Conservation (phyloP, 495 filamentous ascomycete species). For the Annulohypoxylon moriforme region DNA sequence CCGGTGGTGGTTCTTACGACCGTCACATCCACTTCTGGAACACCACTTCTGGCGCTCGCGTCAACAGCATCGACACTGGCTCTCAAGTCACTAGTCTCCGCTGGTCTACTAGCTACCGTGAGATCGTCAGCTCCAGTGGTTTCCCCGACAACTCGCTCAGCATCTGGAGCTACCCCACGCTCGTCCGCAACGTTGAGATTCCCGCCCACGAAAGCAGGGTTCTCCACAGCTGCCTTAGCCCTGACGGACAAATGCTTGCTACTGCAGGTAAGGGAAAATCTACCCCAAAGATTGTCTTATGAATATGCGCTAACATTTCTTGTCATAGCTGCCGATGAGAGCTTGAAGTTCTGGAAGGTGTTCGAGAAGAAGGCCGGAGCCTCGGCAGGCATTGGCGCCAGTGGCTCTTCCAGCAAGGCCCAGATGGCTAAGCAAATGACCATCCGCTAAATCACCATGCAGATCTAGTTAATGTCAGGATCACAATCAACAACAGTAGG, state of each 20-base stretch:
- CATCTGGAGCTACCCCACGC: conserved; percentile 98
- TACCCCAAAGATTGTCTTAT: neutral
- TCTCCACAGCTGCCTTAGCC: conserved; percentile 92
- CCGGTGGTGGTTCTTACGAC: conserved; percentile 95
- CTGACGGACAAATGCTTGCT: conserved; percentile 96
- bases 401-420: conserved; percentile 64
- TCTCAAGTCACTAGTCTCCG: conserved; percentile 95
- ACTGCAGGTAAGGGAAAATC: conserved; percentile 71
- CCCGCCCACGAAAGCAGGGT: conserved; percentile 98
- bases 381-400: conserved; percentile 67
- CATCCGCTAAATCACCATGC: conserved; percentile 74
- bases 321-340: conserved; percentile 83
- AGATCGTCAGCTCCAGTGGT: conserved; percentile 95
- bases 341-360: conserved; percentile 99
- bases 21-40: conserved; percentile 99
- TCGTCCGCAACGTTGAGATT: conserved; percentile 97
- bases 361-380: conserved; percentile 96
- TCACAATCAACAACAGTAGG: conserved; percentile 57
- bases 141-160: conserved; percentile 98
- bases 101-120: conserved; percentile 96
- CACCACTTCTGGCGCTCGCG: conserved; percentile 93
- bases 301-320: conserved; percentile 29
- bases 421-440: conserved; percentile 96
- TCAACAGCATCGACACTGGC: conserved; percentile 98
- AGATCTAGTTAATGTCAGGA: conserved; percentile 44